Evolutionary conservation across 83 land plant species (phyloP), one percentile per base, ranked within the genome.

Genomic region (Picea abies): DNA sequence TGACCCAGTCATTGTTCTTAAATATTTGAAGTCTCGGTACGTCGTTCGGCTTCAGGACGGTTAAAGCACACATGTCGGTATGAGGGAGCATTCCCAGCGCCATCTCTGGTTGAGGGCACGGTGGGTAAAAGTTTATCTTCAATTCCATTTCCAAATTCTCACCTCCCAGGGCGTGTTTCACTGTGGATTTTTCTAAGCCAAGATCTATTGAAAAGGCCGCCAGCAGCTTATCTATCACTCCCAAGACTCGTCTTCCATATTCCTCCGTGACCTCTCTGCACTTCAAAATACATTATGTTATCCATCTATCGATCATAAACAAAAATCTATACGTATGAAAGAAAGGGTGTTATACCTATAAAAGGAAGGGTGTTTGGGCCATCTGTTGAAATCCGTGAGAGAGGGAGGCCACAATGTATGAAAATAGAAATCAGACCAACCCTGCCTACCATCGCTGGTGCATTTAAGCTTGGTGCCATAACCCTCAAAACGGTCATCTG

Each of bases 1-100:
- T 86, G 20, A 86, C 79, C 96, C 96, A 94, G 22, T 76, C 79
- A 17, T 76, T 90, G 39, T 86, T 90, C 63, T 80, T 90, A 41
- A 49, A 78, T 60, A 89, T 89, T 78, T 94, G 93, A 6, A 94
- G 90, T n/a, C 96, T 94, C 11, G 85, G 90, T 2, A 92, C 87
- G 3, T 88, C 83, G 56, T 92, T 93, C 6, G 91, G 94, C 26
- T 89, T 86, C n/a, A 94, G 86, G 66, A 94, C 68, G 4, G 96
- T 94, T 73, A 94, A 52, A 19, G 85, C 62, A 14, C 81, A 72
- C 82, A 90, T 85, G 65, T 94, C 96, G 0, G 94, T 89, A 79
- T 94, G 96, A 2, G 91, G 88, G 49, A 73, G 85, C 69, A 91
- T 89, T 1, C 93, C n/a, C n/a, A n/a, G n/a, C n/a, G n/a, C n/a